Evolutionary conservation across 2,329 filamentous ascomycete species (phyloP).

Genomic region (Trichoderma lentiforme): DNA sequence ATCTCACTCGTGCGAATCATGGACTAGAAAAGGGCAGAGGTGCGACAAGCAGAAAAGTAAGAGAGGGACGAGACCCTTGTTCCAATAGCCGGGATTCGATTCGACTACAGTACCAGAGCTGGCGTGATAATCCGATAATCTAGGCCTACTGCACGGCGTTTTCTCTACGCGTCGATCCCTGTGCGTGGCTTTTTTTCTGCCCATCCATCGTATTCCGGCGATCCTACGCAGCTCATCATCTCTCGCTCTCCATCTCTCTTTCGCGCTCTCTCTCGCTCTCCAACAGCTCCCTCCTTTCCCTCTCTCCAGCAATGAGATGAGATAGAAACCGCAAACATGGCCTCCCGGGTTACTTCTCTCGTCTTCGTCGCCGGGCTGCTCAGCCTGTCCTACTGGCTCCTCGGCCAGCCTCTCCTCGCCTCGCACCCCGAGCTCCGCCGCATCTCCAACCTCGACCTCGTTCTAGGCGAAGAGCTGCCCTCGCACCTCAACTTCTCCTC

Average conservation of each 20-base stretch:
- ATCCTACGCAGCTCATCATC: no score
- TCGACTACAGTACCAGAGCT: not conserved
- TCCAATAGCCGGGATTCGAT: not conserved
- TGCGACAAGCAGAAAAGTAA: not conserved
- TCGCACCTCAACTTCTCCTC: conserved; percentile 26
- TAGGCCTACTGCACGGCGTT: not conserved
- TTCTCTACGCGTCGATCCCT: not conserved
- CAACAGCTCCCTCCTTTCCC: not conserved
- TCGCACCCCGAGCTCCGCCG: conserved; percentile 22
- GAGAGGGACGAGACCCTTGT: not conserved
- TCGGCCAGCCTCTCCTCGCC: conserved; percentile 22
- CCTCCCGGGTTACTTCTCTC: not conserved
- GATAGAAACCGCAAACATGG: not conserved
- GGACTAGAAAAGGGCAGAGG: not conserved
- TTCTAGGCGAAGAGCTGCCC: conserved; percentile 21
- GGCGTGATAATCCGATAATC: not conserved
- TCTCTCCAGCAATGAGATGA: not conserved
- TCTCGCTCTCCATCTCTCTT: no score
- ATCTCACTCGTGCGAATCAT: not conserved
- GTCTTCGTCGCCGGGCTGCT: conserved; percentile 1
- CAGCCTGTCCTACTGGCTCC: conserved; percentile 21
- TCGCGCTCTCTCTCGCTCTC: not conserved
- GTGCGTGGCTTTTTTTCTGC: not conserved
- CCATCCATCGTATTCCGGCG: no score
- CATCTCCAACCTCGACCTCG: conserved; percentile 24